These are phyloP conservation scores for Cutaneotrichosporon cutaneum DNA, from an alignment of 1,284 basidiomycete species.

Conservation along the genomic window DNA sequence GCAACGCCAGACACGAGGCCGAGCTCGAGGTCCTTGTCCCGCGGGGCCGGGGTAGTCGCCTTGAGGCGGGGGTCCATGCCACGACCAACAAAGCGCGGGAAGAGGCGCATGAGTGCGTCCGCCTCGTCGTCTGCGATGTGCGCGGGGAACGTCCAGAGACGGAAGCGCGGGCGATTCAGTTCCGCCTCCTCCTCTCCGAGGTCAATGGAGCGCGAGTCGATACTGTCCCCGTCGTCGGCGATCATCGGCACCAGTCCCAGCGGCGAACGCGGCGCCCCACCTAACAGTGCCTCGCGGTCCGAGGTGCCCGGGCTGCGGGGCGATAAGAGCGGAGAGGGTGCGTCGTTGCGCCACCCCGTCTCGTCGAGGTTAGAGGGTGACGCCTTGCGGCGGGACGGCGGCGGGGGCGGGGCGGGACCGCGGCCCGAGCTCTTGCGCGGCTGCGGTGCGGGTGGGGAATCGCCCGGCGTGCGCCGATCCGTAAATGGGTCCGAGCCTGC, in stretches of 20 bases:
- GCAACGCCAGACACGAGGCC: conserved; percentile 21
- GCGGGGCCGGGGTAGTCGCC: conserved; percentile 23
- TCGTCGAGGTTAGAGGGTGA: not conserved
- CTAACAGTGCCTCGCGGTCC: not conserved
- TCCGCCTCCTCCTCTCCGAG: conserved; percentile 36
- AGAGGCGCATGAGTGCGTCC: conserved; percentile 34
- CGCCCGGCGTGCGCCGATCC: conserved; percentile 21
- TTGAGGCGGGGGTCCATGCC: conserved; percentile 35
- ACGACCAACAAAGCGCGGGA: conserved; percentile 30
- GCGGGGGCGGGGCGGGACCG: conserved; percentile 37
- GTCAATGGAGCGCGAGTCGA: conserved; percentile 7
- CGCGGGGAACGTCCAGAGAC: conserved; percentile 46
- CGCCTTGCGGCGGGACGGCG: conserved; percentile 26
- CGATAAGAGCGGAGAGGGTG: not conserved
- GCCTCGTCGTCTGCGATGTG: conserved; percentile 46
- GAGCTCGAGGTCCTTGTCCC: conserved; percentile 32
- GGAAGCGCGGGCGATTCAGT: conserved; percentile 40
- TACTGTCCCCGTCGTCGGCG: conserved; percentile 8
- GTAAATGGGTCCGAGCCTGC: conserved; percentile 44
- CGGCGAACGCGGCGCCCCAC: not conserved
- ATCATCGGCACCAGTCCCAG: not conserved
- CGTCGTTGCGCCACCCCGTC: not conserved
- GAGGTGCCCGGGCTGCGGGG: not conserved
- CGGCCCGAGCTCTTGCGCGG: conserved; percentile 22
- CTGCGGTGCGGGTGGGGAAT: not conserved